A percentile compares a stretch with the other conserved stretches of the same genome.
Conservation (phyloP, 148 eudicot species). For the Pharnaceum exiguum region DNA sequence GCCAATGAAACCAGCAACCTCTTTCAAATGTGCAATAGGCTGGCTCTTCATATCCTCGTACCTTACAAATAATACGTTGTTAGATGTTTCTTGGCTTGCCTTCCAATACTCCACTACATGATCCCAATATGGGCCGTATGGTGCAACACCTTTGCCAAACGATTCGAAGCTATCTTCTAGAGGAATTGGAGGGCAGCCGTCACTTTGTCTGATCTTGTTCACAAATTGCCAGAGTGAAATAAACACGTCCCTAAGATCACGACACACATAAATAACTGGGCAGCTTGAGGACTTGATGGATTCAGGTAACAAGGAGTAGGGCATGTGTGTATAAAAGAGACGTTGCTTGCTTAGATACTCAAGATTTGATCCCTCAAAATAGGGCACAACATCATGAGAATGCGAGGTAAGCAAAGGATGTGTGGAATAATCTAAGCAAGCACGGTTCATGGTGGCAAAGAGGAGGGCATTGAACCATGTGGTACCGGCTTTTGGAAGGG, state of each 20-base stretch:
- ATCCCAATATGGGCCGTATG: constrained; percentile 14
- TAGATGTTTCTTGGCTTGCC: constrained; percentile 5
- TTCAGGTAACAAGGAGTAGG: background rate
- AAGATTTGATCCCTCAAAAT: no score
- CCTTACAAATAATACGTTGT: constrained; percentile 1
- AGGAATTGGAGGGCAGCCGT: background rate
- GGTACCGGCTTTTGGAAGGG: no score
- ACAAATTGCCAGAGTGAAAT: constrained; percentile 15
- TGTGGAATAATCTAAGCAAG: no score
- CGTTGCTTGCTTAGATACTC: no score
- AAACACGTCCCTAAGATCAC: constrained; percentile 7
- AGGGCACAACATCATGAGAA: no score
- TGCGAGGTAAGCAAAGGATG: no score
- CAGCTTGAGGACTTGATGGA: constrained; percentile 2
- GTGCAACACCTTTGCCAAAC: constrained; percentile 12
- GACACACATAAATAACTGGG: constrained; percentile 3
- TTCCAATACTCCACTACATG: constrained; percentile 20
- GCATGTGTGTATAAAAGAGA: constrained; percentile 5
- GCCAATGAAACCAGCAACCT: constrained; percentile 12
- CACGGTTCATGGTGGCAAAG: no score
- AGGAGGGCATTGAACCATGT: no score
- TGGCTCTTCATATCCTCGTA: constrained; percentile 15
- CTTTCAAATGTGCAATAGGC: constrained; percentile 1
- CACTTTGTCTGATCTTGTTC: background rate
- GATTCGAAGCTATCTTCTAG: background rate